Percentiles rank a stretch among this genome's conserved stretches.
Evolutionary conservation across 805 yeast genomes (phyloP).

Genomic region (Candida tallmaniae): DNA sequence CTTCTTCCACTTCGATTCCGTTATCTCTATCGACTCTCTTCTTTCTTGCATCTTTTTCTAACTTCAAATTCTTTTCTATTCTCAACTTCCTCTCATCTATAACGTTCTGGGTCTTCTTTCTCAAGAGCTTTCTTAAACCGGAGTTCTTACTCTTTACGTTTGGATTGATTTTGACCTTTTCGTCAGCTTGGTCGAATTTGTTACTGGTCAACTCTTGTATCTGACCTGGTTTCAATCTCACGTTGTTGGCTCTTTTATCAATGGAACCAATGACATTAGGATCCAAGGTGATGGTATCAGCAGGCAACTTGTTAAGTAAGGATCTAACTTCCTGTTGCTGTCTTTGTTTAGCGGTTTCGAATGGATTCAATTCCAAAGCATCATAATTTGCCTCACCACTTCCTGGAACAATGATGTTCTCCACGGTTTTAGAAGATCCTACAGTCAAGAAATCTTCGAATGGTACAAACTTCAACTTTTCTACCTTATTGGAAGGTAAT

Average conservation of each 20-base stretch:
- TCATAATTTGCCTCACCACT: slow-evolving; percentile 98
- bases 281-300: slow-evolving; percentile 89
- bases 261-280: slow-evolving; percentile 85
- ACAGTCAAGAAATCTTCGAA: slow-evolving; percentile 94
- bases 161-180: slow-evolving; percentile 57
- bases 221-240: slow-evolving; percentile 62
- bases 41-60: slow-evolving; percentile 68
- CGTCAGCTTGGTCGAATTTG: slow-evolving; percentile 14
- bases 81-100: slow-evolving; percentile 81
- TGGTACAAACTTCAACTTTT: slow-evolving; percentile 74
- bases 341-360: slow-evolving; percentile 85
- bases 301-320: slow-evolving; percentile 80
- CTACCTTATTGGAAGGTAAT: slow-evolving; percentile 71
- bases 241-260: slow-evolving; percentile 59
- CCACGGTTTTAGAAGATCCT: slow-evolving; percentile 75
- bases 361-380: slow-evolving; percentile 90
- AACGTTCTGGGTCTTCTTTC: slow-evolving; percentile 81
- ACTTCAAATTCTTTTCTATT: slow-evolving; percentile 65
- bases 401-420: slow-evolving; percentile 91
- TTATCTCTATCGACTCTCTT: slow-evolving; percentile 30
- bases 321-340: slow-evolving; percentile 88
- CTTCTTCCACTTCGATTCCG: slow-evolving; percentile 51
- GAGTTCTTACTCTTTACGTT: slow-evolving; percentile 79
- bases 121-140: slow-evolving; percentile 68
- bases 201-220: slow-evolving; percentile 37